A percentile compares a stretch with the other conserved stretches of the same genome.
phyloP scores from a whole-genome alignment of 1,284 basidiomycete species.

The Ceratorhiza oryzae-sativae region DNA sequence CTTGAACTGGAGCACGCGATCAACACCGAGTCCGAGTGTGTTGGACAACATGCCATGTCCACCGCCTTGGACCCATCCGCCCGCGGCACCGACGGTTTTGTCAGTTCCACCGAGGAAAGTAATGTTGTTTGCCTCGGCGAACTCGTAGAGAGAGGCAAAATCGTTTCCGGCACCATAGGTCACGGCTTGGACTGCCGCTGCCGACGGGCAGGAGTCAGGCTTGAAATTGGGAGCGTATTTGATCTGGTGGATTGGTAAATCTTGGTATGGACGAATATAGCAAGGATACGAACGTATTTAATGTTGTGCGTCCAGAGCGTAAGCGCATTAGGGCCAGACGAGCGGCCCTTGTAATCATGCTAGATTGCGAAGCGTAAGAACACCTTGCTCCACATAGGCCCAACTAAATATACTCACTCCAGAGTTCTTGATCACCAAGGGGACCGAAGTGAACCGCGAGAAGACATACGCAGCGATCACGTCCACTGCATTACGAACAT shows the following conservation, averaged over 20 bases:
- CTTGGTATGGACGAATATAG: background rate
- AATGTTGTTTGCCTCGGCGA: conserved; percentile 41
- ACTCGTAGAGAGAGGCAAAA: conserved; percentile 37
- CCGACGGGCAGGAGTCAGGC: conserved; percentile 38
- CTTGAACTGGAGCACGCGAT: conserved; percentile 40
- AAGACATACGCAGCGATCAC: conserved; percentile 56
- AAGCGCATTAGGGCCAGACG: conserved; percentile 34
- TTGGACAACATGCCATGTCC: conserved; percentile 37
- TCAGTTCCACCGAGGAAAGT: conserved; percentile 47
- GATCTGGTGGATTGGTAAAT: conserved; percentile 36
- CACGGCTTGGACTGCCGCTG: conserved; percentile 33
- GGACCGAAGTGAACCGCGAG: conserved; percentile 52
- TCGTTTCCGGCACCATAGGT: conserved; percentile 33
- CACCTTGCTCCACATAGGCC: background rate
- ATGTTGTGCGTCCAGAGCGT: conserved; percentile 41
- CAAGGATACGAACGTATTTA: conserved; percentile 37
- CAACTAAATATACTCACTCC: conserved; percentile 11
- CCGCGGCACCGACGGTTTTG: conserved; percentile 62
- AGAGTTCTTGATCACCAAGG: conserved; percentile 58
- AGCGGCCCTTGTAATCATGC: conserved; percentile 38
- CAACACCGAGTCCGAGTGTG: conserved; percentile 38
- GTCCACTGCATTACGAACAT: conserved; percentile 54
- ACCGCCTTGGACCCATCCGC: conserved; percentile 49
- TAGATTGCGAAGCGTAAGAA: background rate
- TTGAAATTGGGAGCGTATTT: conserved; percentile 39